Evolutionary conservation across 202 grass and related monocot species (phyloP).

Genomic region (Musa balbisiana): DNA sequence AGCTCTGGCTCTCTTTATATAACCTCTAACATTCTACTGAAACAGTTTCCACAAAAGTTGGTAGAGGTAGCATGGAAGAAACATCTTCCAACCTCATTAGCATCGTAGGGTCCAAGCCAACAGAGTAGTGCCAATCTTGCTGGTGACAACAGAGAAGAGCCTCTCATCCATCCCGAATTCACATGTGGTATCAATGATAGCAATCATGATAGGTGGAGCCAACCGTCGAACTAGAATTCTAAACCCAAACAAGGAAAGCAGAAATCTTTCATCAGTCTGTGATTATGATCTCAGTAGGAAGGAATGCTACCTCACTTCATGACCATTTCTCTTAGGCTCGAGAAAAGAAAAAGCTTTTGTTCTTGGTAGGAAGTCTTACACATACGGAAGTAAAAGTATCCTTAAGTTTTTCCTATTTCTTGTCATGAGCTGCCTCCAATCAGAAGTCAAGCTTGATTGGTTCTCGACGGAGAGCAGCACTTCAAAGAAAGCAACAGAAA

Average conservation of each 20-base stretch:
- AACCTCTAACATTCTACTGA: not conserved
- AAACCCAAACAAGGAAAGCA: too few species aligned
- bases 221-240: too few species aligned
- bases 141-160: not conserved
- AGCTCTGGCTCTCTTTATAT: not conserved
- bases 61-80: not conserved
- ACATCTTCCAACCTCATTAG: slow-evolving; percentile 7
- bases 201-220: too few species aligned
- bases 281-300: too few species aligned
- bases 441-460: not conserved
- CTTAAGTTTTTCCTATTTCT: not conserved
- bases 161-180: not conserved
- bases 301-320: too few species aligned
- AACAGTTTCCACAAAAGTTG: not conserved
- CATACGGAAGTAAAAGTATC: not conserved
- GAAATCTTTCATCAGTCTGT: too few species aligned
- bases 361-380: too few species aligned
- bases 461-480: not conserved
- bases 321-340: too few species aligned
- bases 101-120: slow-evolving; percentile 7
- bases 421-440: not conserved
- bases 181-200: not conserved
- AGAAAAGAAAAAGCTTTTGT: too few species aligned
- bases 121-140: not conserved
- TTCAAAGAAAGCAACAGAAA: not conserved